These are phyloP conservation scores for Colletotrichum sp. DNA, from an alignment of 2,329 filamentous ascomycete species.

Conservation along the genomic window DNA sequence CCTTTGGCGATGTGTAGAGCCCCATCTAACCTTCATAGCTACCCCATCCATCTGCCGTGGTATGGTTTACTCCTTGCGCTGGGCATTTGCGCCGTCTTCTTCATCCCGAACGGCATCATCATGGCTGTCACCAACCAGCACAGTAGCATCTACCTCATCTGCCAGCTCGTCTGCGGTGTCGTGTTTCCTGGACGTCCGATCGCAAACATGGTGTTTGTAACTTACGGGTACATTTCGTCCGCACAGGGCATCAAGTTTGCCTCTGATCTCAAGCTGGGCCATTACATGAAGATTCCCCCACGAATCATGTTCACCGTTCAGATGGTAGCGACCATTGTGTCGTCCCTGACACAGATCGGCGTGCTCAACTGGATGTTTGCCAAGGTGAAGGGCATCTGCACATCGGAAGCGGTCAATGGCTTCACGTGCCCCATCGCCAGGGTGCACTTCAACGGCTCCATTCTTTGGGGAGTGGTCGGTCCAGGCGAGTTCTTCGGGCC, in stretches of 20 bases:
- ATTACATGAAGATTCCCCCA: conserved; percentile 88
- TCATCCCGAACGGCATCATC: conserved; percentile 90
- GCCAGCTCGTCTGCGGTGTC: conserved; percentile 82
- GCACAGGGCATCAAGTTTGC: conserved; percentile 91
- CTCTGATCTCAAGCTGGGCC: conserved; percentile 84
- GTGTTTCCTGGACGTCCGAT: conserved; percentile 86
- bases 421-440: conserved; percentile 88
- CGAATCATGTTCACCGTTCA: conserved; percentile 81
- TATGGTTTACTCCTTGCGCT: conserved; percentile 83
- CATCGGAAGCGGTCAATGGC: conserved; percentile 78
- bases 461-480: conserved; percentile 89
- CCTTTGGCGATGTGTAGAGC: not conserved
- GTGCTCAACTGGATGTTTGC: conserved; percentile 91
- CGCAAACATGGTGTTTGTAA: conserved; percentile 93
- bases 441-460: conserved; percentile 89
- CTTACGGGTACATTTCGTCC: conserved; percentile 88
- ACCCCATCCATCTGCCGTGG: conserved; percentile 84
- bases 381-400: conserved; percentile 80
- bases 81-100: conserved; percentile 78
- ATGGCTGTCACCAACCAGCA: conserved; percentile 94
- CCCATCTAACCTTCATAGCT: conserved; percentile 49
- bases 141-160: conserved; percentile 85
- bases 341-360: conserved; percentile 80
- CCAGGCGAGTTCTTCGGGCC: conserved; percentile 83
- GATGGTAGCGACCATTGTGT: conserved; percentile 76